These are phyloP conservation scores for Syzygium grande DNA, from an alignment of 345 rosid species.

Conservation along the genomic window DNA sequence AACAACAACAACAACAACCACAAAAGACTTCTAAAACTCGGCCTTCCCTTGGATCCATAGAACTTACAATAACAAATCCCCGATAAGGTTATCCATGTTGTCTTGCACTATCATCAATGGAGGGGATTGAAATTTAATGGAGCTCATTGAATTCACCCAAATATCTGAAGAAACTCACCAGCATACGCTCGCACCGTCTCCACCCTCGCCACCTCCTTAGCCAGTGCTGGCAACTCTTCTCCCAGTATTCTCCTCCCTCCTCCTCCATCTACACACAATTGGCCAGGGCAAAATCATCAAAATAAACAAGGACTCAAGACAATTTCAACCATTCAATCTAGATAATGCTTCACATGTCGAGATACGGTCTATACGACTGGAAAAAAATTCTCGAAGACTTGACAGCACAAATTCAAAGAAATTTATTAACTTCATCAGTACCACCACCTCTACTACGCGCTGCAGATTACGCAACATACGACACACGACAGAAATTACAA, in stretches of 20 bases:
- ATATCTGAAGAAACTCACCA: constrained; percentile 28
- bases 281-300: background rate
- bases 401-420: background rate
- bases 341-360: background rate
- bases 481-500: background rate
- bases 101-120: background rate
- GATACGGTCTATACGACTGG: background rate
- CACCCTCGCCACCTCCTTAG: constrained; percentile 86
- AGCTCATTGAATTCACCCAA: background rate
- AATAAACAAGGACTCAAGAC: background rate
- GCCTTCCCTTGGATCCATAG: background rate
- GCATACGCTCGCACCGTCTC: constrained; percentile 80
- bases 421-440: background rate
- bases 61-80: background rate
- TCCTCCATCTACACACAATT: constrained; percentile 26
- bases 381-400: background rate
- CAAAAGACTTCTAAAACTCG: background rate
- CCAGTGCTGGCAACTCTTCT: constrained; percentile 70
- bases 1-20: background rate
- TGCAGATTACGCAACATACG: background rate
- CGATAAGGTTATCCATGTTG: background rate
- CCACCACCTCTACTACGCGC: background rate
- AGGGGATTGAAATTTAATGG: background rate
- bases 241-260: constrained; percentile 32
- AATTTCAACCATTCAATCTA: background rate